Base-by-base conservation (phyloP, 768 basidiomycete species). In the Boletus speciosus region DNA sequence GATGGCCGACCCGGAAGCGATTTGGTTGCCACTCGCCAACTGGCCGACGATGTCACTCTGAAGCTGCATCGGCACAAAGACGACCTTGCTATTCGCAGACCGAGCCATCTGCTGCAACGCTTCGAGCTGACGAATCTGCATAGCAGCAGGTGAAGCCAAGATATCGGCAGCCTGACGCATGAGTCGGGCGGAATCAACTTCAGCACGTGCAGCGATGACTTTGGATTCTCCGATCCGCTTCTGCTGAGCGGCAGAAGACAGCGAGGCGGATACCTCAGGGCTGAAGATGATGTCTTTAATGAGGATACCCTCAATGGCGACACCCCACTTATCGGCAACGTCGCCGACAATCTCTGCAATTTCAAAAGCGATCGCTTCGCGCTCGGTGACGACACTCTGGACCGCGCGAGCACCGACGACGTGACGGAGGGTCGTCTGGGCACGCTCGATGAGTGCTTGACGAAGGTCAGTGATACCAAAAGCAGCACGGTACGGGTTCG, bases 151-250 rank as follows among this genome's bases (percentile, higher is more conserved):
- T 11, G 86, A 90, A 21, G 93, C 92, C 64, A 93, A 76, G 64
- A 96, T 97, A 72, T 97, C 94, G 49, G 94, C 94, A 12, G 95
- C 95, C 71, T 96, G 93, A 56, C 95, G 82, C 95, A 98, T 98
- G 69, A 98, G 82, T 63, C 92, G 83, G 27, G 94, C 93, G 35
- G 93, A 79, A 70, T 97, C 95, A 60, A 98, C 95, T 75, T 97
- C 95, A 14, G 95, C 96, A 54, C 93, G 84, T 1, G 93, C 94
- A 49, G 93, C 92, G 63, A 97, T 96, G 68, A 96, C 91, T 74
- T 98, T 98, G 66, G 85, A 86, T 75, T 98, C 96, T 73, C 94
- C 96, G 55, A 98, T 85, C 56, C 96, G 83, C 81, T 97, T 97
- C 74, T 96, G 93, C 67, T 97, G 95, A 19, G 96, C 96, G 36